Evolutionary conservation across 768 basidiomycete genomes (phyloP), one percentile per base, ranked within the genome.

Genomic region (Tricholoma matsutake): DNA sequence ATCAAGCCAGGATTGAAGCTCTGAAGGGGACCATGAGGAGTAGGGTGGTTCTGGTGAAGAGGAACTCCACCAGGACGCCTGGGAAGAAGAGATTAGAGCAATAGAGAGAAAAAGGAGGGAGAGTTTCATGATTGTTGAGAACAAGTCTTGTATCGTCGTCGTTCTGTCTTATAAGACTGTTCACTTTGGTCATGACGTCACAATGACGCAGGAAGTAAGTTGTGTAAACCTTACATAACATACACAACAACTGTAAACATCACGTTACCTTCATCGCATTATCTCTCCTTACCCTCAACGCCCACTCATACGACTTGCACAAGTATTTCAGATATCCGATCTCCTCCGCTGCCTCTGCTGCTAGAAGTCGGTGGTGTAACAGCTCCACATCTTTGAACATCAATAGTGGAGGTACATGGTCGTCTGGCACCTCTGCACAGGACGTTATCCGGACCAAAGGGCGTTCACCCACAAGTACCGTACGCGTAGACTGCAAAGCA

Each of bases 301-400:
- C 84, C 65, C 84, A 84, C 63, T 87, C 83, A 68, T 95, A 96
- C 3, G 87, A 77, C 73, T 86, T 86, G 67, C 83, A 86, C 2
- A 88, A 70, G 81, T 86, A 94, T 63, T 85, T 92, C 49, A 96
- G 62, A 67, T 86, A 91, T 6, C 77, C 82, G 28, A 95, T 76
- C 16, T 85, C 84, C 39, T 78, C 75, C n/a, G 35, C 60, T 58
- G 74, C 72, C 34, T 71, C 74, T 20, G 73, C 72, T 22, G 71
- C 76, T 13, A 88, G 84, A 29, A 94, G 73, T 28, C 88, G 79
- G 60, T 92, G 83, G 70, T 96, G 94, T 55, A 97, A 76, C 5
- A 88, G 62, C 64, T 91, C 88, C n/a, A 96, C 64, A 69, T 96
- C 93, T 14, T 75, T 65, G 69, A 94, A 96, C 11, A 84, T 80